Conservation (phyloP, 345 rosid species). For the Combretum micranthum region DNA sequence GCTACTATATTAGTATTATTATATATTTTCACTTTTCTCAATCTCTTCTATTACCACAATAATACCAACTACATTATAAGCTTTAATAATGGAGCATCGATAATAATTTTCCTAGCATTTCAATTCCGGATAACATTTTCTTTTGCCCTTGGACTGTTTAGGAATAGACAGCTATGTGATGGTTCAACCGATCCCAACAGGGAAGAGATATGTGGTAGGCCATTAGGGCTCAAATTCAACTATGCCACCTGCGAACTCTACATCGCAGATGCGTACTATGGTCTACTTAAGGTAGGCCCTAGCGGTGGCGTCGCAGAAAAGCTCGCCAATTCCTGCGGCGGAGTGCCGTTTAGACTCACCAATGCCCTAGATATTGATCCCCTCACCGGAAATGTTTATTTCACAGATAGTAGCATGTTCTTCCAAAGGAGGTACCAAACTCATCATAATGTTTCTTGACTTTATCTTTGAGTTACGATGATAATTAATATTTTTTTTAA, state of each 20-base stretch:
- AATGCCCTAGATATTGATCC: slow-evolving; percentile 43
- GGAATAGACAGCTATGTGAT: slow-evolving; percentile 31
- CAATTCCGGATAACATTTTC: not conserved
- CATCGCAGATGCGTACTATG: slow-evolving; percentile 54
- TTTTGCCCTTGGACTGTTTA: slow-evolving; percentile 1
- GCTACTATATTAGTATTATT: too few species aligned
- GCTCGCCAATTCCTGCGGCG: slow-evolving; percentile 24
- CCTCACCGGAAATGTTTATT: slow-evolving; percentile 31
- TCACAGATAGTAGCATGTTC: slow-evolving; percentile 38
- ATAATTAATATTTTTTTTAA: too few species aligned
- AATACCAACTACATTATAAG: too few species aligned
- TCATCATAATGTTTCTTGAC: too few species aligned
- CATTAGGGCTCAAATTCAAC: slow-evolving; percentile 43
- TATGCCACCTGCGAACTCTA: slow-evolving; percentile 38
- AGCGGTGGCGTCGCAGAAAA: slow-evolving; percentile 30
- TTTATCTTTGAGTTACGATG: too few species aligned
- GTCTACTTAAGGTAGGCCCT: slow-evolving; percentile 35
- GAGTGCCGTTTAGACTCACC: slow-evolving; percentile 30
- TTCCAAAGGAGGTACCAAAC: slow-evolving; percentile 37
- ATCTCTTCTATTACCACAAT: too few species aligned
- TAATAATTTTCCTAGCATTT: too few species aligned
- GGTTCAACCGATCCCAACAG: slow-evolving; percentile 19
- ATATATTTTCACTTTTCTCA: too few species aligned
- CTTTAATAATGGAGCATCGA: too few species aligned
- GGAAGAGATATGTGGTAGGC: slow-evolving; percentile 47